These are phyloP conservation scores for Bjerkandera adusta DNA, from an alignment of 1,284 basidiomycete species.

Conservation along the genomic window DNA sequence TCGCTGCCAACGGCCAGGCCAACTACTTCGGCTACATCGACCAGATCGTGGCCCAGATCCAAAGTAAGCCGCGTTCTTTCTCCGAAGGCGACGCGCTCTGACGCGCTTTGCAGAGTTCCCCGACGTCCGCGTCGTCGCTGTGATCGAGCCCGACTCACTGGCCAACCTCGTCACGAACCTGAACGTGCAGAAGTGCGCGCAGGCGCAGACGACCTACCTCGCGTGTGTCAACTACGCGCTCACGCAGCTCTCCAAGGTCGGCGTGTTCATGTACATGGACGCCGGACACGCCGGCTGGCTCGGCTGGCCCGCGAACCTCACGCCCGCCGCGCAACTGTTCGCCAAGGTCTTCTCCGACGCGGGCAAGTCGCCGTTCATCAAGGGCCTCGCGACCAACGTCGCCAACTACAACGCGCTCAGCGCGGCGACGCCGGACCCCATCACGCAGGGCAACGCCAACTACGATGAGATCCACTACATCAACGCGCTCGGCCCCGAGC, in stretches of 20 bases:
- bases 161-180: conserved; percentile 64
- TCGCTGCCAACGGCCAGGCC: conserved; percentile 51
- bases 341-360: conserved; percentile 46
- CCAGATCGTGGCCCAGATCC: conserved; percentile 54
- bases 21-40: conserved; percentile 64
- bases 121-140: conserved; percentile 57
- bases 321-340: conserved; percentile 57
- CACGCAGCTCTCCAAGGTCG: conserved; percentile 50
- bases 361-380: conserved; percentile 50
- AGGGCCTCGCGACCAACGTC: conserved; percentile 63
- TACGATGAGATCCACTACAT: conserved; percentile 65
- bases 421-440: conserved; percentile 53
- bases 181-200: conserved; percentile 52
- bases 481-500: conserved; percentile 48
- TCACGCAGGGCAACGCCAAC: conserved; percentile 56
- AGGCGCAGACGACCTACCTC: conserved; percentile 51
- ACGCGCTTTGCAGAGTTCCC: conserved; percentile 43
- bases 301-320: conserved; percentile 63
- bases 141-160: conserved; percentile 64
- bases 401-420: conserved; percentile 62
- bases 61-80: conserved; percentile 34
- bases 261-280: conserved; percentile 60
- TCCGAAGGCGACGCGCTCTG: not conserved
- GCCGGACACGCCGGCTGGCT: conserved; percentile 69
- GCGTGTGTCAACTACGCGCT: conserved; percentile 55